Evolutionary conservation across 1,284 basidiomycete genomes (phyloP), one percentile per base, ranked within the genome.

Genomic region (Lignosus rhinocerotis): DNA sequence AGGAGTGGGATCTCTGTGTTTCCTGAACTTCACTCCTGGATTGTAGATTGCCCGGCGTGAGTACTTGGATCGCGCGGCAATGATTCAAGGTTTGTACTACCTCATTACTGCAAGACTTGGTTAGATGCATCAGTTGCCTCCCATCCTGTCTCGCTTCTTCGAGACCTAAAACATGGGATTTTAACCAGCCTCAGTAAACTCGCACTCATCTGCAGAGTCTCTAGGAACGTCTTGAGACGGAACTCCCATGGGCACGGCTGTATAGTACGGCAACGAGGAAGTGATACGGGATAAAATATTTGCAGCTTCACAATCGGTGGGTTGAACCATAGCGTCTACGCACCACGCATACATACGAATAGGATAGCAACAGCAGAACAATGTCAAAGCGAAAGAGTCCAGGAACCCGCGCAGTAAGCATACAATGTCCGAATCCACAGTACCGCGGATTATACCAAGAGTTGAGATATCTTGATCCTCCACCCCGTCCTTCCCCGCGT

Each of bases 21-120:
- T 64, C 47, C 36, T 62, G 16, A 59, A 55, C 32, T 59, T 64
- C 41, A 58, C 62, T 5, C 46, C 54, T 3, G 56, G 53, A 10
- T 48, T 52, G 30, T 54, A 52, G 34, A 41, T 25, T 16, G n/a
- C 19, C 12, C 16, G 36, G 11, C 36, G 2, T 16, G 10, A 16
- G 16, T 16, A 38, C 16, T 6, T 11, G 11, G 6, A 38, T 38
- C 36, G 36, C 10, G 36, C 16, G 11, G 36, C 16, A 2, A 42
- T 17, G 41, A 43, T 43, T 42, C 41, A 42, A 21, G 41, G 4
- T 25, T 25, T 4, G 25, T 25, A 25, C 25, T 25, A 25, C 25
- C 25, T 25, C 25, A 25, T 25, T 2, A 2, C 4, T 25, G 25
- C 25, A 25, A 4, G 25, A 25, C 25, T 25, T 25, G 25, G 25